These are phyloP conservation scores for Cicer yamashitae DNA, from an alignment of 306 rosid species.

Conservation along the genomic window DNA sequence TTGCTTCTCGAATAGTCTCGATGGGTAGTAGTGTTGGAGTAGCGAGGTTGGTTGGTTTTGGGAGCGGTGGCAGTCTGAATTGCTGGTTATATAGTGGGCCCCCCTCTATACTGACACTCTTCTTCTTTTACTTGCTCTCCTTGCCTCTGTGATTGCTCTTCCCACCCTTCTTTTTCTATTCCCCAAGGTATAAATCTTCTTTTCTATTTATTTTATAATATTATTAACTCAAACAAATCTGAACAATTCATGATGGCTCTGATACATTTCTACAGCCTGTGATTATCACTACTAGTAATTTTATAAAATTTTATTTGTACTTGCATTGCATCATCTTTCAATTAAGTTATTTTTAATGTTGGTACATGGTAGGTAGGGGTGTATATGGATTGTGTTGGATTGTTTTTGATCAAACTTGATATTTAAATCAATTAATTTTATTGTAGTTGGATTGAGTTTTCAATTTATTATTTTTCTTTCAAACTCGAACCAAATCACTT, in stretches of 20 bases:
- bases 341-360: constrained; percentile 31
- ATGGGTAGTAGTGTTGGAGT: constrained; percentile 59
- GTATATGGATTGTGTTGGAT: too few relatives aligned
- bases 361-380: background rate
- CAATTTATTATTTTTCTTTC: too few relatives aligned
- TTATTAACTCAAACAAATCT: too few relatives aligned
- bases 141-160: constrained; percentile 82
- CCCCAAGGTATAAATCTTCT: constrained; percentile 62
- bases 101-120: constrained; percentile 89
- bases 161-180: constrained; percentile 74
- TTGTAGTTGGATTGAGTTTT: too few relatives aligned
- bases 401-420: too few relatives aligned
- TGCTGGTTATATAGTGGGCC: constrained; percentile 75
- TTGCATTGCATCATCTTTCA: constrained; percentile 37
- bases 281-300: background rate
- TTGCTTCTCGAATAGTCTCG: too few relatives aligned
- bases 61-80: constrained; percentile 65
- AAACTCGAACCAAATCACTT: too few relatives aligned
- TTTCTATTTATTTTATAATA: background rate
- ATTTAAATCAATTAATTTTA: too few relatives aligned
- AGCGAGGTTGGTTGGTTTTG: constrained; percentile 66
- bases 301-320: background rate
- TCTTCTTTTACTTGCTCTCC: constrained; percentile 71
- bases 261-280: background rate
- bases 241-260: background rate